Evolutionary conservation across 1,139 yeast genomes (phyloP).

Genomic region (Yamadazyma siamensis): DNA sequence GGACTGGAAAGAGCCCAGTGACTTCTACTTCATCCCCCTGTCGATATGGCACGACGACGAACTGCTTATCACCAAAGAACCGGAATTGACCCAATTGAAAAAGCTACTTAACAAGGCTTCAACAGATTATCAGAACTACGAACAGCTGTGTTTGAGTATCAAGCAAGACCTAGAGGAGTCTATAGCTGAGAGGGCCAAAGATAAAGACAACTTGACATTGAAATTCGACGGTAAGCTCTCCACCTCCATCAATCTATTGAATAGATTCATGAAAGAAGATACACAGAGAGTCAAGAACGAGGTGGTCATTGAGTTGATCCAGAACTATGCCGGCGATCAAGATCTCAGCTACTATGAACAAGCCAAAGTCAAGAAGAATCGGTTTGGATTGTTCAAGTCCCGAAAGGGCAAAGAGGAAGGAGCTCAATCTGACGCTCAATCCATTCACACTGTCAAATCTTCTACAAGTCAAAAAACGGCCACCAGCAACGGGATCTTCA

Average conservation of each 20-base stretch:
- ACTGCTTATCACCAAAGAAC: slow-evolving; percentile 58
- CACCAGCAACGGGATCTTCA: slow-evolving; percentile 32
- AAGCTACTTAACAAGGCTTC: slow-evolving; percentile 52
- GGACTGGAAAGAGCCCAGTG: slow-evolving; percentile 83
- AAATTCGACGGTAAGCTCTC: slow-evolving; percentile 55
- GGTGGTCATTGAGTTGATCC: slow-evolving; percentile 88
- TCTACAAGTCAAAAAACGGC: slow-evolving; percentile 21
- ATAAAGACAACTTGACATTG: slow-evolving; percentile 31
- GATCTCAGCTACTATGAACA: slow-evolving; percentile 55
- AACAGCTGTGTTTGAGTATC: slow-evolving; percentile 41
- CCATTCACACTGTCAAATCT: slow-evolving; percentile 31
- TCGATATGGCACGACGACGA: slow-evolving; percentile 98
- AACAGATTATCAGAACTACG: slow-evolving; percentile 41
- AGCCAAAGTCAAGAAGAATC: slow-evolving; percentile 46
- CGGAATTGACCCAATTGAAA: slow-evolving; percentile 65
- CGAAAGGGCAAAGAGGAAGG: slow-evolving; percentile 17
- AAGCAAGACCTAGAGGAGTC: slow-evolving; percentile 54
- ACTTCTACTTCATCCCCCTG: slow-evolving; percentile 81
- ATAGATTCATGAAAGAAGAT: slow-evolving; percentile 70
- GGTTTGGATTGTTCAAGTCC: slow-evolving; percentile 48
- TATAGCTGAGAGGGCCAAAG: slow-evolving; percentile 30
- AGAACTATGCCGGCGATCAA: slow-evolving; percentile 76
- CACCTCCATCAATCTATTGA: slow-evolving; percentile 52
- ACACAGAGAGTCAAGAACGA: slow-evolving; percentile 69
- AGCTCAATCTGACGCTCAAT: slow-evolving; percentile 11